Evolutionary conservation across 352 stramenopile genomes (phyloP).

Genomic region (Salisapilia sapeloensis): DNA sequence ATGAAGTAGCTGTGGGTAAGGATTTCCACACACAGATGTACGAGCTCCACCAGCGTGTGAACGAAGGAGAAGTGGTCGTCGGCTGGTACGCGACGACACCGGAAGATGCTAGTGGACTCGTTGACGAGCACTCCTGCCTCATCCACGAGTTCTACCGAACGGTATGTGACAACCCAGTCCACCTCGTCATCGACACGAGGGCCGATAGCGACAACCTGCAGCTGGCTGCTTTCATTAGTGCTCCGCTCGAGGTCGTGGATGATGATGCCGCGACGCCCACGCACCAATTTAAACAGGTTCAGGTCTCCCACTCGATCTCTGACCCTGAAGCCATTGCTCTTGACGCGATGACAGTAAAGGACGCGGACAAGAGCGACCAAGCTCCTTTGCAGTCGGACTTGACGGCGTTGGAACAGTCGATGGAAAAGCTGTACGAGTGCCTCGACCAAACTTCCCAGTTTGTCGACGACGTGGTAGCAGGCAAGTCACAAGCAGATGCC

Average conservation of each 20-base stretch:
- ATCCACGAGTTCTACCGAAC: slow-evolving; percentile 98
- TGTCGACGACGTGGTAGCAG: slow-evolving; percentile 83
- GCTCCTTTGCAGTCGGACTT: slow-evolving; percentile 59
- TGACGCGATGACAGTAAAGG: slow-evolving; percentile 57
- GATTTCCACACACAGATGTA: slow-evolving; percentile 97
- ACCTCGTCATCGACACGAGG: slow-evolving; percentile 92
- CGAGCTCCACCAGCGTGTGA: slow-evolving; percentile 88
- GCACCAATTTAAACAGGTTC: slow-evolving; percentile 90
- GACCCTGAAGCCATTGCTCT: slow-evolving; percentile 89
- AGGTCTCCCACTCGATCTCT: slow-evolving; percentile 79
- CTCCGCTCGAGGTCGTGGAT: slow-evolving; percentile 82
- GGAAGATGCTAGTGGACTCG: slow-evolving; percentile 28
- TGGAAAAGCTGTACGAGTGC: slow-evolving; percentile 83
- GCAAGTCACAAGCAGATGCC: slow-evolving; percentile 52
- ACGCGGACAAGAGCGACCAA: slow-evolving; percentile 12
- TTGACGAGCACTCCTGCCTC: slow-evolving; percentile 89
- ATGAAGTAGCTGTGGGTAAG: slow-evolving; percentile 94
- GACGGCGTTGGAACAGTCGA: slow-evolving; percentile 50
- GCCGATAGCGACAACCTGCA: slow-evolving; percentile 67
- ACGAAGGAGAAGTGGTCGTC: slow-evolving; percentile 90
- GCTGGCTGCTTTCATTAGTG: slow-evolving; percentile 84
- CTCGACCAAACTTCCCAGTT: slow-evolving; percentile 82
- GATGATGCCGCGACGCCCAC: slow-evolving; percentile 74
- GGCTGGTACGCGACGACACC: slow-evolving; percentile 91
- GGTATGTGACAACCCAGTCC: slow-evolving; percentile 85